Evolutionary conservation across 2,329 filamentous ascomycete genomes (phyloP).

Genomic region (Fusarium succisae): DNA sequence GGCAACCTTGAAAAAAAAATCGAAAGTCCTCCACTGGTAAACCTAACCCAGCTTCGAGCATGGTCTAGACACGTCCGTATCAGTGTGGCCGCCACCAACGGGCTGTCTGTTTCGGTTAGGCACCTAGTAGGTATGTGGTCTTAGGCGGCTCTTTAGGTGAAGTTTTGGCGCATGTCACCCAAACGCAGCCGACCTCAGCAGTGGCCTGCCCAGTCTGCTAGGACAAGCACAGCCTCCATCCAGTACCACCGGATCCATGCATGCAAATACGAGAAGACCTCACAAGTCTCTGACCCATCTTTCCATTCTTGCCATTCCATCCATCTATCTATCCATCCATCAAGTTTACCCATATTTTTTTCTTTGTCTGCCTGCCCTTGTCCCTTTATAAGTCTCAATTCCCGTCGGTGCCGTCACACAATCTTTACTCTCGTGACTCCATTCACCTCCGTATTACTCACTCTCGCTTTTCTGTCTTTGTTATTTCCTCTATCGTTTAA

Average conservation of each 20-base stretch:
- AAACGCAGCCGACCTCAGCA: not conserved
- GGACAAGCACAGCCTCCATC: slow-evolving; percentile 4
- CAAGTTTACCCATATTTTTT: not conserved
- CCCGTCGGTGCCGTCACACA: slow-evolving; percentile 7
- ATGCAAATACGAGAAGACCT: slow-evolving; percentile 28
- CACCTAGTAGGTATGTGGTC: not conserved
- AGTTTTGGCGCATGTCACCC: not conserved
- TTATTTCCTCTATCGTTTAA: slow-evolving; percentile 15
- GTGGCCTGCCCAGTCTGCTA: not conserved
- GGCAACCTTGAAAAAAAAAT: slow-evolving; percentile 12
- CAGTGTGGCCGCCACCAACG: not conserved
- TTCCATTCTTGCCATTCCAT: slow-evolving; percentile 24
- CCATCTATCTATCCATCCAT: not conserved
- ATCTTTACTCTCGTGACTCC: slow-evolving; percentile 23
- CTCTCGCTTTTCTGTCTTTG: slow-evolving; percentile 24
- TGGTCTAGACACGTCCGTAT: slow-evolving; percentile 3
- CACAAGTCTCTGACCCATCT: slow-evolving; percentile 16
- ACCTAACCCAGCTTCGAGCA: slow-evolving; percentile 10
- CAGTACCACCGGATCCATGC: slow-evolving; percentile 7
- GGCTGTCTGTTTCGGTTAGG: slow-evolving; percentile 8
- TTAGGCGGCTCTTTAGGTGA: slow-evolving; percentile 6
- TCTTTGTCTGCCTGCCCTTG: slow-evolving; percentile 25
- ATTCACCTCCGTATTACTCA: not conserved
- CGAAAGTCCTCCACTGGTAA: not conserved
- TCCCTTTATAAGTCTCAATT: slow-evolving; percentile 31